Evolutionary conservation across 2,329 filamentous ascomycete species (phyloP), one percentile per base, ranked within the genome.

Genomic region (Zasmidium citrigriseum): DNA sequence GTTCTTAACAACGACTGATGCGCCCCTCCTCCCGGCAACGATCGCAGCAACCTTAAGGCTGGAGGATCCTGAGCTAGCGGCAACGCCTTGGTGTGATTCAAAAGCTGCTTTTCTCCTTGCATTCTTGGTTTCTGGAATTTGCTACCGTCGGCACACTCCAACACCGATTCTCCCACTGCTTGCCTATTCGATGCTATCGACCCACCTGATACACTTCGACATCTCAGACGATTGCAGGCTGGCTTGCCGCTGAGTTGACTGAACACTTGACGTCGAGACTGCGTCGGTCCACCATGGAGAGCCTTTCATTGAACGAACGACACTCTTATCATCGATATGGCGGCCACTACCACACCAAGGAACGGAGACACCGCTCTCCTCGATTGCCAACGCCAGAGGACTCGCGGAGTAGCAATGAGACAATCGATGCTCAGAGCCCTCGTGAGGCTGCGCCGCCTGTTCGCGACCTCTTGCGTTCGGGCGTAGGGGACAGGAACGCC

Each of bases 371-470:
- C 48, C 60, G 54, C 22, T 80, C 41, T 29, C 63, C 67, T 27
- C 67, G 67, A 25, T 61, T 72, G 14, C 68, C 68, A 22, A 72
- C 69, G 3, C 70, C 70, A 38, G 69, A 72, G 44, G 61, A 64
- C 38, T 71, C 70, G 18, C 63, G 62, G 38, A 66, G 62, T 44
- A 70, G 70, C 54, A 64, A 66, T 61, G 67, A 67, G n/a, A 59
- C 61, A 16, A 45, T 66, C 48, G 66, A 70, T 21, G 55, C 57
- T 41, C 60, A 58, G 25, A 63, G 60, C 34, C 64, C 59, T 20
- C 54, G 57, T 23, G 56, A 64, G 38, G 54, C 46, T 47, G 27
- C 52, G n/a, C 45, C 54, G 25, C 50, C 55, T 25, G 29, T 59
- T 46, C 58, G 54, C 16, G 55, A 60, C n/a, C 52, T 57, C 54